These are phyloP conservation scores for Agrocybe chaxingu DNA, from an alignment of 768 basidiomycete species.

Conservation along the genomic window DNA sequence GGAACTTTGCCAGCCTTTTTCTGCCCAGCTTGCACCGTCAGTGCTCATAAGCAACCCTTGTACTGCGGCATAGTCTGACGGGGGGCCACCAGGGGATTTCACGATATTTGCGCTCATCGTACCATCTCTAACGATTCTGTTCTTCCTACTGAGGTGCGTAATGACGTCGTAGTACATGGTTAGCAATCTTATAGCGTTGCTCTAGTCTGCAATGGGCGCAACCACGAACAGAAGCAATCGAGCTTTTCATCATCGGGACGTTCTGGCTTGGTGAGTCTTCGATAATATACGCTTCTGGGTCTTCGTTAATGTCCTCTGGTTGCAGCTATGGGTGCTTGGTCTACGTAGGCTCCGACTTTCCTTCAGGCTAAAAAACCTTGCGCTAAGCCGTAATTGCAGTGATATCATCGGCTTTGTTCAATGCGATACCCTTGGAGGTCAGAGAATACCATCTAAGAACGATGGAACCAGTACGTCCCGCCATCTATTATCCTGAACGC, in stretches of 20 bases:
- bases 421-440: conserved; percentile 48
- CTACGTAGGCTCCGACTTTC: conserved; percentile 44
- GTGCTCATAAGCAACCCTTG: conserved; percentile 17
- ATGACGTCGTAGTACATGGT: not conserved
- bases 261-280: conserved; percentile 65
- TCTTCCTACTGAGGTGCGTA: conserved; percentile 57
- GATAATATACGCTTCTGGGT: conserved; percentile 1
- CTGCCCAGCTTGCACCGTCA: conserved; percentile 62
- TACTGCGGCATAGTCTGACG: not conserved
- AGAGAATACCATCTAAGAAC: conserved; percentile 44
- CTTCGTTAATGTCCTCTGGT: conserved; percentile 7
- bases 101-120: conserved; percentile 66
- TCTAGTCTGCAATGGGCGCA: conserved; percentile 67
- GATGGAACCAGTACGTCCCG: conserved; percentile 49
- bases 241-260: conserved; percentile 51
- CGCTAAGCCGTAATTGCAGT: conserved; percentile 28
- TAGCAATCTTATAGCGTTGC: not conserved
- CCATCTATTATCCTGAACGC: not conserved
- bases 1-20: conserved; percentile 66
- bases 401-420: conserved; percentile 68
- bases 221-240: conserved; percentile 57
- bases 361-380: not conserved
- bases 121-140: conserved; percentile 62
- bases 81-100: conserved; percentile 53
- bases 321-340: conserved; percentile 74